Percentiles rank a stretch among this genome's conserved stretches.
Conservation (phyloP, 2,329 filamentous ascomycete species). For the Cyphellophora europaea region DNA sequence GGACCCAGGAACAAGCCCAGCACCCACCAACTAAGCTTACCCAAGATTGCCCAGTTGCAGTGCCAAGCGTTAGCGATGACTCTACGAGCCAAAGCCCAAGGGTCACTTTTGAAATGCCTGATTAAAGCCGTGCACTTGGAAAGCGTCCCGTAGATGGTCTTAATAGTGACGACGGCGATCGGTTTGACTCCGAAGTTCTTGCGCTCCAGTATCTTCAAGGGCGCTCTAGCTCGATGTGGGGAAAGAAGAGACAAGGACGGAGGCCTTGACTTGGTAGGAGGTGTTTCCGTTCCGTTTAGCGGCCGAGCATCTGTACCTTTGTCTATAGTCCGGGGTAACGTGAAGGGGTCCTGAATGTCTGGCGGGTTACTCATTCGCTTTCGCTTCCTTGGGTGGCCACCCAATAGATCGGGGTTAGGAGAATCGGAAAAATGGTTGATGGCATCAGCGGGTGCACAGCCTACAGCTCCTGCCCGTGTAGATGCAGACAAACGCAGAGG, state of each 20-base stretch:
- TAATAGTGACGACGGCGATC: slow-evolving; percentile 15
- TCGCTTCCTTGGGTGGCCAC: not conserved
- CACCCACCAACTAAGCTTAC: slow-evolving; percentile 27
- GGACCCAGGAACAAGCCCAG: slow-evolving; percentile 24
- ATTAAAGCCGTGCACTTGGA: slow-evolving; percentile 17
- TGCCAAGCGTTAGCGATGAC: slow-evolving; percentile 27
- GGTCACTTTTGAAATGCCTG: slow-evolving; percentile 13
- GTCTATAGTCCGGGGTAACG: not conserved
- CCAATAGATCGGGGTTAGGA: not conserved
- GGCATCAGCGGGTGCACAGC: not conserved
- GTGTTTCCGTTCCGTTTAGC: not conserved
- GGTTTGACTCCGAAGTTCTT: slow-evolving; percentile 12
- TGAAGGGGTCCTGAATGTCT: not conserved
- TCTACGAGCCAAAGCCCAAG: slow-evolving; percentile 20
- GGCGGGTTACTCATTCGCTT: not conserved
- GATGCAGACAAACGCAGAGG: not conserved
- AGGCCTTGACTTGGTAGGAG: not conserved
- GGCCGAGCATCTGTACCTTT: not conserved
- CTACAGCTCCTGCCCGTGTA: not conserved
- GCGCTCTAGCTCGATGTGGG: slow-evolving; percentile 1
- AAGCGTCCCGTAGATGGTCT: slow-evolving; percentile 18
- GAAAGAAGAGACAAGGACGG: not conserved
- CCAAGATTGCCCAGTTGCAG: slow-evolving; percentile 22
- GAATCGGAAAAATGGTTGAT: not conserved
- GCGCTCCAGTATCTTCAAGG: slow-evolving; percentile 14